A percentile compares a stretch with the other conserved stretches of the same genome.
phyloP scores from a whole-genome alignment of 108 stramenopile genomes.

The Aurantiochytrium sp. region DNA sequence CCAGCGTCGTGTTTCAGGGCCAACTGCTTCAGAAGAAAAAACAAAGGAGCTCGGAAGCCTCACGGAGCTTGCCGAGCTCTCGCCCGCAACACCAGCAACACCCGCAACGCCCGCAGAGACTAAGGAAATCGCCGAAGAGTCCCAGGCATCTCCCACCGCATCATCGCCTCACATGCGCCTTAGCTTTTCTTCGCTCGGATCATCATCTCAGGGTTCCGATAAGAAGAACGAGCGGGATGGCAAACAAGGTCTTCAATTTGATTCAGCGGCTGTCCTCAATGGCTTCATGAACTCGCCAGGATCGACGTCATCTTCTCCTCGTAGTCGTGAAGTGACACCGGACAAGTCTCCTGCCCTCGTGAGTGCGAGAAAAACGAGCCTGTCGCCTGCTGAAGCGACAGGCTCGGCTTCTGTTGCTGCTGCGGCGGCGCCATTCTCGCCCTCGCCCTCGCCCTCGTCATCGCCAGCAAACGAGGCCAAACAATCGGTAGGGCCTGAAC shows the following conservation, averaged over 20 bases:
- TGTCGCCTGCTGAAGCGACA: background rate
- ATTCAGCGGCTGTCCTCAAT: background rate
- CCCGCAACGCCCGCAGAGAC: background rate
- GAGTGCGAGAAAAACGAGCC: background rate
- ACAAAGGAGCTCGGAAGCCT: background rate
- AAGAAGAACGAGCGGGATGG: background rate
- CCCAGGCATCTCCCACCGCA: background rate
- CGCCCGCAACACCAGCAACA: background rate
- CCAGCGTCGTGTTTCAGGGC: too few species aligned
- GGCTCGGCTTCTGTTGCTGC: background rate
- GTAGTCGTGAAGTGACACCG: too few species aligned
- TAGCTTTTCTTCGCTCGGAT: background rate
- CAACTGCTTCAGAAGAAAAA: background rate
- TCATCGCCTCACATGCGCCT: background rate
- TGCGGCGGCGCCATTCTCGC: too few species aligned
- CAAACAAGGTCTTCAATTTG: background rate
- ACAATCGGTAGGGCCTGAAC: too few species aligned
- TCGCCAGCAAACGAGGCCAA: too few species aligned
- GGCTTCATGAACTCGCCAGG: background rate
- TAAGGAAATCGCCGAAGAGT: background rate
- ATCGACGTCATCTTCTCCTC: background rate
- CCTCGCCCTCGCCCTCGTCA: too few species aligned
- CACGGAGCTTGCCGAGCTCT: background rate
- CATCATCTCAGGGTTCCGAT: background rate
- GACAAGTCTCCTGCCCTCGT: too few species aligned